Conservation (phyloP, 1,284 basidiomycete genomes). For the Moniliophthora roreri region DNA sequence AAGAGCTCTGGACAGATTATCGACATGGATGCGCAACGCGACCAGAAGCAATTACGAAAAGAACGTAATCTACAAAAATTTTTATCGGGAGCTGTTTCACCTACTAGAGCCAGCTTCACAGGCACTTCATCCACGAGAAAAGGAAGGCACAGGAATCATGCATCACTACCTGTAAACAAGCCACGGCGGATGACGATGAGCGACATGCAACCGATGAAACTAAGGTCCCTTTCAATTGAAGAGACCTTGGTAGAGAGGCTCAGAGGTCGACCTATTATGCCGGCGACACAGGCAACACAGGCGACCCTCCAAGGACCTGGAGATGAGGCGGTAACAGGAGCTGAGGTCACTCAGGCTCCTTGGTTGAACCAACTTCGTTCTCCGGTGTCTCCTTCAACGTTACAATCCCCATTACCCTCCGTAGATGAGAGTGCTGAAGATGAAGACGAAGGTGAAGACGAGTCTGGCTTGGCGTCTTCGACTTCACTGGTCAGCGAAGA, state of each 20-base stretch:
- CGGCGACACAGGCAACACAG: neutral
- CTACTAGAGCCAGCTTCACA: neutral
- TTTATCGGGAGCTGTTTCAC: neutral
- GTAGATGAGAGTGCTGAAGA: neutral
- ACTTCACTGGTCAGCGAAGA: too few relatives aligned
- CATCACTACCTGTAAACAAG: neutral
- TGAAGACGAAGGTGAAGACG: neutral
- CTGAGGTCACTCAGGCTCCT: neutral
- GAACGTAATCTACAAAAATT: neutral
- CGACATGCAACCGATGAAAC: neutral
- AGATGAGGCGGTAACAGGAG: neutral
- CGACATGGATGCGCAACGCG: neutral
- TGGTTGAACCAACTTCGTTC: neutral
- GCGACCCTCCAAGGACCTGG: neutral
- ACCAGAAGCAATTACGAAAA: neutral
- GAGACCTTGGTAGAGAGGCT: neutral
- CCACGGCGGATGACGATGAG: constrained; percentile 2
- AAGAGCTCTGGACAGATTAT: too few relatives aligned
- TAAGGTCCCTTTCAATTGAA: neutral
- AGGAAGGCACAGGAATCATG: neutral
- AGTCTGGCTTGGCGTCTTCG: neutral
- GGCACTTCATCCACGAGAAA: too few relatives aligned
- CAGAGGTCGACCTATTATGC: neutral
- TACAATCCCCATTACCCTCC: neutral
- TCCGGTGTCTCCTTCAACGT: neutral